Evolutionary conservation across 306 rosid species (phyloP).

Genomic region (Prunus mira): DNA sequence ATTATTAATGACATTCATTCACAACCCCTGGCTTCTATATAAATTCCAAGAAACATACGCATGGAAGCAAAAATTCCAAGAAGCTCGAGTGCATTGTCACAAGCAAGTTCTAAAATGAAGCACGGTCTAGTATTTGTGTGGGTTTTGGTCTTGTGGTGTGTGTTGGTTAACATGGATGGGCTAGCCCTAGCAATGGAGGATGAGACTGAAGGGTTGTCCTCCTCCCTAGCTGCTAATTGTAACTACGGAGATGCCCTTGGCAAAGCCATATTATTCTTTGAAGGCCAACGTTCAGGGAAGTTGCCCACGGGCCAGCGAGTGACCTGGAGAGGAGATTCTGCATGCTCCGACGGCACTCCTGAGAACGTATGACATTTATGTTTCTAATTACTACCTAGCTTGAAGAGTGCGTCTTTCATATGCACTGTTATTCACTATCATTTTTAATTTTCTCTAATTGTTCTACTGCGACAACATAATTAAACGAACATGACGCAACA

Average conservation of each 20-base stretch:
- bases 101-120: conserved; percentile 5
- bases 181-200: conserved; percentile 25
- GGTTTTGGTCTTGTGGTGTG: conserved; percentile 32
- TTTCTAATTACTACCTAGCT: background rate
- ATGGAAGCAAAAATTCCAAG: background rate
- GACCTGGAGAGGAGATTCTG: conserved; percentile 71
- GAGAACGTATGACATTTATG: conserved; percentile 37
- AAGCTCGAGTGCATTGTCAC: background rate
- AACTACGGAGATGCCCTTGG: conserved; percentile 51
- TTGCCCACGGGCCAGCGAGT: conserved; percentile 57
- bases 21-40: background rate
- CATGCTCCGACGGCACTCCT: conserved; percentile 65
- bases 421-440: background rate
- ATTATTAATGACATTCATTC: background rate
- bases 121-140: conserved; percentile 25
- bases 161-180: conserved; percentile 29
- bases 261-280: conserved; percentile 73
- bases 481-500: too few species aligned
- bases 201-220: conserved; percentile 7
- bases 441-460: too few species aligned
- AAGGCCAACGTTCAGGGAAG: conserved; percentile 85
- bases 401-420: background rate
- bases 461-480: too few species aligned
- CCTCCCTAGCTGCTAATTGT: conserved; percentile 16
- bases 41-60: conserved; percentile 11